Conservation (phyloP, 352 stramenopile genomes). For the Pythium aquatile region DNA sequence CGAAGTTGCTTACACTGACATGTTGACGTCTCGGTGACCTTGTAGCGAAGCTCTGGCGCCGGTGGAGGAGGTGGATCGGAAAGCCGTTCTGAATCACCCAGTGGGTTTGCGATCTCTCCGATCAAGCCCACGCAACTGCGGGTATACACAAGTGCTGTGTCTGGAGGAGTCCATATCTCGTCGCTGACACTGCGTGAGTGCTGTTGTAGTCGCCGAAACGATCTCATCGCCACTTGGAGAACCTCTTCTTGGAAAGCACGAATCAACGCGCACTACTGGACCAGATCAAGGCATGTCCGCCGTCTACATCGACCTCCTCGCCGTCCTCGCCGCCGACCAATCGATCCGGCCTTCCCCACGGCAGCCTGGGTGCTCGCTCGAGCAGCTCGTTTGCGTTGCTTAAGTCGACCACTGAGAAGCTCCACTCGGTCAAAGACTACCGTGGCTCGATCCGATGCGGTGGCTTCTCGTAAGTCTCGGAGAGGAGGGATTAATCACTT, state of each 20-base stretch:
- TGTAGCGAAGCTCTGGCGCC: background rate
- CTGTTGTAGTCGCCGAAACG: constrained; percentile 20
- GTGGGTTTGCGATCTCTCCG: constrained; percentile 38
- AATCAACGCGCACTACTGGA: constrained; percentile 49
- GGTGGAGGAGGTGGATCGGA: background rate
- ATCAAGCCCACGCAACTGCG: constrained; percentile 41
- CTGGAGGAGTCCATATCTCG: background rate
- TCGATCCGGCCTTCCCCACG: background rate
- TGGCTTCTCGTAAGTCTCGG: constrained; percentile 17
- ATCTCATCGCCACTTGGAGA: constrained; percentile 35
- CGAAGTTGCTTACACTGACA: no score
- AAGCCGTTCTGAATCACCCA: constrained; percentile 18
- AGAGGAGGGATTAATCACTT: background rate
- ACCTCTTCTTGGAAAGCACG: constrained; percentile 45
- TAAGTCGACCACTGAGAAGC: background rate
- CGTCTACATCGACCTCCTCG: background rate
- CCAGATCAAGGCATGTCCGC: constrained; percentile 48
- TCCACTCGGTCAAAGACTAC: constrained; percentile 26
- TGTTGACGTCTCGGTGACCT: background rate
- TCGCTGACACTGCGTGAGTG: constrained; percentile 4
- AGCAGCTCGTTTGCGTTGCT: constrained; percentile 12
- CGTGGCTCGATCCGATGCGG: constrained; percentile 24
- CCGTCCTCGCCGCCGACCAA: background rate
- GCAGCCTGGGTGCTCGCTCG: background rate
- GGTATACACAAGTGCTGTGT: background rate